Conservation (phyloP, 306 rosid species). For the Delonix regia region DNA sequence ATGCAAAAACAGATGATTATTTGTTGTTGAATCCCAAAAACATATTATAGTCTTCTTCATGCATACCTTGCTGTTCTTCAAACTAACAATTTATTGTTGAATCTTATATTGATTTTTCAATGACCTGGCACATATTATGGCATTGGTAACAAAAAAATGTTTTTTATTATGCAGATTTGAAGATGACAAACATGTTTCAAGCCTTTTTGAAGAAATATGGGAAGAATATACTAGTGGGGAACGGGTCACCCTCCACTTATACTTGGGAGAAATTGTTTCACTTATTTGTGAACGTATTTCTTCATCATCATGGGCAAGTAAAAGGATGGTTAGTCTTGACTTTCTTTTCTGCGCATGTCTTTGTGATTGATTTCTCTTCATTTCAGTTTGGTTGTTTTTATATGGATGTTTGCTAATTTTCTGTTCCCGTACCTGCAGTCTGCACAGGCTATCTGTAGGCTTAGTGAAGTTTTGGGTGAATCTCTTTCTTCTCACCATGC, state of each 20-base stretch:
- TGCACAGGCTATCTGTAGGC: conserved; percentile 83
- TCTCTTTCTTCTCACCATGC: conserved; percentile 71
- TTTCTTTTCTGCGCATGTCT: conserved; percentile 27
- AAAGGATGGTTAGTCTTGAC: conserved; percentile 66
- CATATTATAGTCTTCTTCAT: neutral
- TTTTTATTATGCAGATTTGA: conserved; percentile 64
- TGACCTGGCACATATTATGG: conserved; percentile 3
- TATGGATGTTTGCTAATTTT: conserved; percentile 37
- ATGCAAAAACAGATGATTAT: neutral
- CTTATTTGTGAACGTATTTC: conserved; percentile 74
- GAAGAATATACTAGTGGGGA: conserved; percentile 96
- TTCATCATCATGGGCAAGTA: conserved; percentile 86
- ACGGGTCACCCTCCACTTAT: conserved; percentile 80
- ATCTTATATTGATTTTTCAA: neutral
- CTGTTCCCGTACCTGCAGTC: conserved; percentile 59
- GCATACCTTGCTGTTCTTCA: neutral
- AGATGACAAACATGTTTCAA: conserved; percentile 78
- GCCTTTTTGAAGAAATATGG: conserved; percentile 90
- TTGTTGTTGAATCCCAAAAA: no score
- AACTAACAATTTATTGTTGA: conserved; percentile 20
- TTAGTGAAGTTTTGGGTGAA: conserved; percentile 93
- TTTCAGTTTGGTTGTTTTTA: conserved; percentile 21
- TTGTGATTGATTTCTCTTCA: conserved; percentile 19
- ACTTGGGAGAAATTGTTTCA: conserved; percentile 80
- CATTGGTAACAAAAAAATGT: conserved; percentile 1